phyloP scores from a whole-genome alignment of 1,139 yeast genomes.

The Candida tetrigidarum region DNA sequence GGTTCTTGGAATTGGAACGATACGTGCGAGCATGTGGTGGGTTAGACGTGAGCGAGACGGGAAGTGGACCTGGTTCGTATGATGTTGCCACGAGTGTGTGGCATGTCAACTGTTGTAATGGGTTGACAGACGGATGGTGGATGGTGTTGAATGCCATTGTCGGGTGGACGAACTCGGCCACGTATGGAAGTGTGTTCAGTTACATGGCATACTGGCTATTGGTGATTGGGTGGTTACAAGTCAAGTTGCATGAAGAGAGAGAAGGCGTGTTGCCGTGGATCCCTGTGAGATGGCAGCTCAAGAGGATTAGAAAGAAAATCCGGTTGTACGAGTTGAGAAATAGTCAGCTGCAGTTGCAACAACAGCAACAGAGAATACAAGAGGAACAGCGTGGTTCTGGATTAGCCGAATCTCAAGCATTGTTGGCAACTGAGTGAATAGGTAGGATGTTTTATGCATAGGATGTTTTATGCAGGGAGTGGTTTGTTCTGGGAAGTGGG shows the following conservation, averaged over 20 bases:
- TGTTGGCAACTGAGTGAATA: no score
- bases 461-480: no score
- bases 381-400: slow-evolving; percentile 1
- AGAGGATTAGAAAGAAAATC: slow-evolving; percentile 55
- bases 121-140: slow-evolving; percentile 91
- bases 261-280: slow-evolving; percentile 61
- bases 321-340: slow-evolving; percentile 25
- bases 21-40: slow-evolving; percentile 74
- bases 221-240: slow-evolving; percentile 56
- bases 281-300: slow-evolving; percentile 64
- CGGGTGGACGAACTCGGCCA: slow-evolving; percentile 97
- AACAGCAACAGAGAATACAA: slow-evolving; percentile 7
- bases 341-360: no score
- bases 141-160: slow-evolving; percentile 88
- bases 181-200: slow-evolving; percentile 86
- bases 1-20: slow-evolving; percentile 82
- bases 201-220: slow-evolving; percentile 78
- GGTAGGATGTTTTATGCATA: no score
- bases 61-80: slow-evolving; percentile 94
- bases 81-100: slow-evolving; percentile 79
- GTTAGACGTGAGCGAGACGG: slow-evolving; percentile 86
- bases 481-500: no score
- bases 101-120: slow-evolving; percentile 98
- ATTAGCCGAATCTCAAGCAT: slow-evolving; percentile 14
- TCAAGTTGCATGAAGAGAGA: slow-evolving; percentile 62